Base-by-base conservation (phyloP, 1,284 basidiomycete genomes). In the Hypsizygus ulmarius region DNA sequence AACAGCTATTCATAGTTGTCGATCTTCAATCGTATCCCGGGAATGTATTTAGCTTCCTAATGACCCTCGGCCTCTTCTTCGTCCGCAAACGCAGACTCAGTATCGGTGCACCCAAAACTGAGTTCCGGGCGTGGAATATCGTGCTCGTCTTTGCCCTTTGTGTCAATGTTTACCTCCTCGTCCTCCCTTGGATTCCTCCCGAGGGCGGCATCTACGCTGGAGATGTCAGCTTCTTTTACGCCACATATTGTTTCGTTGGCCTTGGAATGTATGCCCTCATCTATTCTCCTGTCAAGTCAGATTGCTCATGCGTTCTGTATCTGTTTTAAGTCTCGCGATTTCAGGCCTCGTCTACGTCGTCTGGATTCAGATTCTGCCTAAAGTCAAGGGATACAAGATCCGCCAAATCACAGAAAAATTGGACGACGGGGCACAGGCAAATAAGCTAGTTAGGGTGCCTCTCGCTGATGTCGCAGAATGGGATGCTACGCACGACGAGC, bases 161-260 rank as follows among this genome's bases (percentile, higher is more conserved):
- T n/a, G 57, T 74, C 11, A 70, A 70, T 36, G 51, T 70, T 10
- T 74, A 72, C 55, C 59, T 78, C 11, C 66, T 78, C 33, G 60
- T 74, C 41, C 69, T 77, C 54, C 75, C 77, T 5, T 78, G 73
- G 73, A 66, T 71, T 11, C 65, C 64, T 4, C 66, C 66, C 6
- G 49, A 52, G 29, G 62, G 64, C 6, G 68, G 69, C 9, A 64
- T 67, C 25, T 57, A 68, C 39, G 66, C 52, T 19, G 68, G 68
- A n/a, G 68, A 71, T 43, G 67, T 70, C 37, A 67, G 63, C 49
- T 71, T 71, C 57, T 70, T 68, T 58, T 70, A 68, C 45, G 67
- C 69, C 0, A 70, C 69, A 16, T 70, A 68, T 54, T 69, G 69
- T 51, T 62, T 69, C 37, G 65, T 66, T 21, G 68, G 68, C 1